A percentile compares a stretch with the other conserved stretches of the same genome.
phyloP scores from a whole-genome alignment of 192 early-diverging fungal species.

The Backusella parvicylindrica region DNA sequence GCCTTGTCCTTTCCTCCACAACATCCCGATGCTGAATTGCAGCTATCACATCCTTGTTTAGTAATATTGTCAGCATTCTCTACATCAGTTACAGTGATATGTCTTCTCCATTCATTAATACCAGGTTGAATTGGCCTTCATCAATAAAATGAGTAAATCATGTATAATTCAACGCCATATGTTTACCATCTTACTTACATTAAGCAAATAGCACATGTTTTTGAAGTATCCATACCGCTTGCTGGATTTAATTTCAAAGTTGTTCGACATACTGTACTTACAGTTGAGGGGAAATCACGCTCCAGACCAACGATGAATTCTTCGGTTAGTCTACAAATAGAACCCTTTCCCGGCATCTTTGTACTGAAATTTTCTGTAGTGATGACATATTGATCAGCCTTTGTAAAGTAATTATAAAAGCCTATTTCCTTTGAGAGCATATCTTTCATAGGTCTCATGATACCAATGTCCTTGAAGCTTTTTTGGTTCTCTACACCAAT shows the following conservation, averaged over 20 bases:
- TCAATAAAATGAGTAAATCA: background rate
- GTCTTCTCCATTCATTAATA: conserved; percentile 45
- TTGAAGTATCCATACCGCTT: conserved; percentile 38
- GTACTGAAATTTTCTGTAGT: conserved; percentile 51
- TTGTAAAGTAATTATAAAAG: conserved; percentile 57
- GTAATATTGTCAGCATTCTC: background rate
- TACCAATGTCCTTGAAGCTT: conserved; percentile 53
- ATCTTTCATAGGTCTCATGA: conserved; percentile 81
- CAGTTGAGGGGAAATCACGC: conserved; percentile 80
- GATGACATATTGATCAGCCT: conserved; percentile 37
- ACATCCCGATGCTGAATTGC: background rate
- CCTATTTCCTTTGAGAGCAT: conserved; percentile 75
- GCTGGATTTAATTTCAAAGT: conserved; percentile 68
- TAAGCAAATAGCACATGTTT: conserved; percentile 61
- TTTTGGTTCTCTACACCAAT: conserved; percentile 51
- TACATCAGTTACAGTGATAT: conserved; percentile 39
- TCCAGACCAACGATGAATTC: conserved; percentile 81
- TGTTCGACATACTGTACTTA: conserved; percentile 79
- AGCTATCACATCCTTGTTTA: conserved; percentile 15
- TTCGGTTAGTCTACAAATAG: conserved; percentile 64
- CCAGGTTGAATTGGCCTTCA: conserved; percentile 42
- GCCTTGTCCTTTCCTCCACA: background rate
- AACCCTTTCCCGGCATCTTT: conserved; percentile 42
- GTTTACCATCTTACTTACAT: conserved; percentile 44
- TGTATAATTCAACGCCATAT: background rate